These are phyloP conservation scores for Plectranthus barbatus DNA, from an alignment of 257 asterid genomes.

Conservation along the genomic window DNA sequence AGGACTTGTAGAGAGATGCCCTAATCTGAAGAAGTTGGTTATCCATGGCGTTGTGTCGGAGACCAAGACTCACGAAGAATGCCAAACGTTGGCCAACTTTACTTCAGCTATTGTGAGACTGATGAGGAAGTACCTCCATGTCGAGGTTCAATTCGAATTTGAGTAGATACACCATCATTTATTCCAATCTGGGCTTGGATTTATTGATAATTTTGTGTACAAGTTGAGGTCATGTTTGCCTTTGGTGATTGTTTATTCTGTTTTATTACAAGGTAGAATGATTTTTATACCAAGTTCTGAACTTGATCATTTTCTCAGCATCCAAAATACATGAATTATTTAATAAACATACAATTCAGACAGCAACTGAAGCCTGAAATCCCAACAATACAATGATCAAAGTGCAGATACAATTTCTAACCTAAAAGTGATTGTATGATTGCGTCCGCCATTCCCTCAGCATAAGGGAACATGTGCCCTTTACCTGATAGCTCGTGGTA, in stretches of 20 bases:
- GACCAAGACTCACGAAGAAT: slow-evolving; percentile 83
- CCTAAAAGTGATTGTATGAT: slow-evolving; percentile 44
- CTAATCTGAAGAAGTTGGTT: slow-evolving; percentile 61
- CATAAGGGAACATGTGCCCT: slow-evolving; percentile 62
- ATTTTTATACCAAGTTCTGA: too few species aligned
- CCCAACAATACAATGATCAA: background rate
- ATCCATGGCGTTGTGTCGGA: slow-evolving; percentile 80
- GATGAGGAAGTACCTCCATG: slow-evolving; percentile 63
- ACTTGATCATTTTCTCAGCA: too few species aligned
- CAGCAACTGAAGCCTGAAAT: too few species aligned
- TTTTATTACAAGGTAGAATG: slow-evolving; percentile 5
- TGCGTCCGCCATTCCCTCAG: slow-evolving; percentile 47
- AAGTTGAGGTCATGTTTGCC: slow-evolving; percentile 23
- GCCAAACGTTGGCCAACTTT: slow-evolving; percentile 63
- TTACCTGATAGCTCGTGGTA: slow-evolving; percentile 77
- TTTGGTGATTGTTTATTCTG: slow-evolving; percentile 14
- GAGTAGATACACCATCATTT: slow-evolving; percentile 44
- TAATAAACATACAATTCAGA: too few species aligned
- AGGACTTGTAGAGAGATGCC: slow-evolving; percentile 74
- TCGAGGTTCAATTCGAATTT: slow-evolving; percentile 71
- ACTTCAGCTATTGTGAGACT: slow-evolving; percentile 65
- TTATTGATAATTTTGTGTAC: slow-evolving; percentile 15
- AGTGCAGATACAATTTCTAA: slow-evolving; percentile 7
- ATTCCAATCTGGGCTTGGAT: slow-evolving; percentile 6
- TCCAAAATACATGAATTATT: too few species aligned